Evolutionary conservation across 805 yeast species (phyloP).

Genomic region (Vanderwaltozyma verrucispora): DNA sequence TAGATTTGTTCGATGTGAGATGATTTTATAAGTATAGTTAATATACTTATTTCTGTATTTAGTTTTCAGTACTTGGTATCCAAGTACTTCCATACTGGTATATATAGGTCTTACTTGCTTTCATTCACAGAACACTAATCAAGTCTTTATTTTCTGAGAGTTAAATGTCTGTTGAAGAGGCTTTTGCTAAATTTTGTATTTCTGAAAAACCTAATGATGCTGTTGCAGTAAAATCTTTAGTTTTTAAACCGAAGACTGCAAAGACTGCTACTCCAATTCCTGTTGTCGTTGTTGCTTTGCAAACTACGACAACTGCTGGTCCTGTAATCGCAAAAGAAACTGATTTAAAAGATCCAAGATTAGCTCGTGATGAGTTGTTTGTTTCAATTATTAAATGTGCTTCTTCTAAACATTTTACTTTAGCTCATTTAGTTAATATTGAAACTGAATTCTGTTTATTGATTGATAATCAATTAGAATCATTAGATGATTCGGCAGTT

Average conservation of each 20-base stretch:
- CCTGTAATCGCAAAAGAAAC: conserved; percentile 55
- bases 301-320: conserved; percentile 60
- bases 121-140: too few species aligned
- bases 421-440: conserved; percentile 32
- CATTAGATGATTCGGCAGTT: conserved; percentile 27
- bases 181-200: conserved; percentile 56
- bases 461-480: conserved; percentile 29
- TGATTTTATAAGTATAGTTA: too few species aligned
- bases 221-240: conserved; percentile 61
- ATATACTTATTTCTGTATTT: too few species aligned
- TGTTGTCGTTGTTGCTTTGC: conserved; percentile 66
- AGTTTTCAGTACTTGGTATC: too few species aligned
- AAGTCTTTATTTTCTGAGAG: conserved; percentile 18
- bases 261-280: conserved; percentile 74
- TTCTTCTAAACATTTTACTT: conserved; percentile 23
- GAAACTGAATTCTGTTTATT: conserved; percentile 21
- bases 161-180: conserved; percentile 33
- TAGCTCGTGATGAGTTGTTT: conserved; percentile 76
- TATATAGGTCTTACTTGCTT: too few species aligned
- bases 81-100: too few species aligned
- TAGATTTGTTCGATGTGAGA: too few species aligned
- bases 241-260: conserved; percentile 87
- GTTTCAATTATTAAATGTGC: conserved; percentile 36
- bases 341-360: conserved; percentile 71
- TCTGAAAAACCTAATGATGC: conserved; percentile 34